Base-by-base conservation (phyloP, 768 basidiomycete genomes). In the Phaeolepiota aurea region DNA sequence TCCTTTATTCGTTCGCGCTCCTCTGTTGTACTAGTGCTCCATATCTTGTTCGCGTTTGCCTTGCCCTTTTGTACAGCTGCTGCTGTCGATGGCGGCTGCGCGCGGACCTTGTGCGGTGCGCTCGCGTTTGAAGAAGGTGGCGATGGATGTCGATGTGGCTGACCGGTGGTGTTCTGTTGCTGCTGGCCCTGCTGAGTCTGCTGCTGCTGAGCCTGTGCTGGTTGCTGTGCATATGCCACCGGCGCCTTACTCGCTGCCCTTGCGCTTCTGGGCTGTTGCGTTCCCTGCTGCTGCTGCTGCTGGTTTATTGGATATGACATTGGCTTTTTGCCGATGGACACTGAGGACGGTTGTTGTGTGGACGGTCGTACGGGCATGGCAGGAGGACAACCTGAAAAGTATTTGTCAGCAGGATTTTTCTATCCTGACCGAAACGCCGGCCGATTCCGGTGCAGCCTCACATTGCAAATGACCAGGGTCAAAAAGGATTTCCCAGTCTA, bases 1-100 rank as follows among this genome's bases (percentile, higher is more conserved):
- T 91, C 87, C 63, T 94, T 93, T 67, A 98, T 99, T 49, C 90
- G 80, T 60, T 97, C 93, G 21, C 96, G 77, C 63, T 98, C 94
- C 61, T 97, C 90, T 3, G 76, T 79, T 22, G 86, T 83, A 59
- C 79, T 88, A 43, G 89, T 94, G 55, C 82, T 87, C 92, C 92
- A 97, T 55, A 97, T 90, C 78, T 91, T 92, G 65, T 69, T 82
- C 49, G 73, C 76, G 54, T 66, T 77, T 23, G 65, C 57, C 47
- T 59, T 65, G 41, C 54, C 58, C 54, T 62, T 65, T 42, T 54
- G 55, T 32, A 50, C 54, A 37, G 58, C 44, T 41, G 49, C 46
- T 12, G 51, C 51, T 31, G 50, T 51, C 25, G 57, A 49, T 55
- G 61, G 66, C 46, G 52, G 49, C 48, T 50, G 54, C 31, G 25